Conservation (phyloP, 352 stramenopile genomes). For the Elongisporangium undulatum region DNA sequence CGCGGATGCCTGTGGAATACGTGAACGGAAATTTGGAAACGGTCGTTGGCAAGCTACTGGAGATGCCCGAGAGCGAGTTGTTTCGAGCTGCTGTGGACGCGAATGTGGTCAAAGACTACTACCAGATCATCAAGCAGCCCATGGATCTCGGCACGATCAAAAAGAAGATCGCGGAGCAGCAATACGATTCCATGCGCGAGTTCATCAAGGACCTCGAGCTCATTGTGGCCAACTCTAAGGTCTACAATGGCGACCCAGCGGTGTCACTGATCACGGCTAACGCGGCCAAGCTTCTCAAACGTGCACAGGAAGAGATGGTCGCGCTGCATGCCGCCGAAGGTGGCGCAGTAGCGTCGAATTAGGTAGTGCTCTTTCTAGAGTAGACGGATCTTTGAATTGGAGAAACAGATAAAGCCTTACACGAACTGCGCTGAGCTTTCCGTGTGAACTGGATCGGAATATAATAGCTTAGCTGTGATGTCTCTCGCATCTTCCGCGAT, state of each 20-base stretch:
- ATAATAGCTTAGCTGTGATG: no score
- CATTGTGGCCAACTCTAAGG: constrained; percentile 83
- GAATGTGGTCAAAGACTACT: constrained; percentile 64
- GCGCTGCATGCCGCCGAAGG: constrained; percentile 57
- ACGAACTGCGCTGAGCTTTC: no score
- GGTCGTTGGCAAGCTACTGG: constrained; percentile 61
- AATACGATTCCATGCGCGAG: constrained; percentile 83
- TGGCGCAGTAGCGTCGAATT: constrained; percentile 12
- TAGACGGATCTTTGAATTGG: not conserved
- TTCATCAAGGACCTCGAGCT: constrained; percentile 85
- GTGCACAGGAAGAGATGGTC: constrained; percentile 70
- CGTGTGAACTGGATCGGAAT: no score
- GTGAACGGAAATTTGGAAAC: constrained; percentile 60
- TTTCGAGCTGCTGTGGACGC: constrained; percentile 70
- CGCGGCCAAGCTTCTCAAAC: constrained; percentile 68
- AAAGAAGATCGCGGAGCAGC: constrained; percentile 53
- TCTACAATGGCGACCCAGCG: constrained; percentile 72
- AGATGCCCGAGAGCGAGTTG: constrained; percentile 76
- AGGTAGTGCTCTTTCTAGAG: not conserved
- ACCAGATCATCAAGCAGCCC: constrained; percentile 81
- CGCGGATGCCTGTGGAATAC: constrained; percentile 70
- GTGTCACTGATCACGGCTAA: constrained; percentile 75
- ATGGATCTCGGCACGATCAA: constrained; percentile 76
- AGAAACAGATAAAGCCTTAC: not conserved
- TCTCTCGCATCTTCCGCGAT: no score